Conservation (phyloP, 441 rosid genomes). For the Hura crepitans region DNA sequence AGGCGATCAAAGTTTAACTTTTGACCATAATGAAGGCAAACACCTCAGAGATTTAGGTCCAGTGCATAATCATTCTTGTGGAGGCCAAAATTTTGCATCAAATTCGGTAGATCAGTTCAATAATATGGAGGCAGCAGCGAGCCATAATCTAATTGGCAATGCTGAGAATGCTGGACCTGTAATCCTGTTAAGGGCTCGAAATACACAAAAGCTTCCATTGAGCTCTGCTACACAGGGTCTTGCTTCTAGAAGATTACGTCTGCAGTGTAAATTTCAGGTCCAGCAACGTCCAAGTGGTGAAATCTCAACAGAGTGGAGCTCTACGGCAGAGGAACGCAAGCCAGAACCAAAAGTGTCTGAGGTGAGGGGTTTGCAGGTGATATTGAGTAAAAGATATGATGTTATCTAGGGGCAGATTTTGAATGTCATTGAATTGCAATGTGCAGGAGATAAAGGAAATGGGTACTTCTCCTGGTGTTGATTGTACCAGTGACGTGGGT, state of each 20-base stretch:
- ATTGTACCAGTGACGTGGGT: conserved; percentile 14
- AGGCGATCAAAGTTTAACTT: conserved; percentile 1
- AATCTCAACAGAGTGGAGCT: conserved; percentile 20
- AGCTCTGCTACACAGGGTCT: conserved; percentile 40
- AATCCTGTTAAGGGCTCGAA: conserved; percentile 49
- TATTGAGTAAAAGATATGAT: conserved; percentile 13
- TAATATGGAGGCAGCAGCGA: conserved; percentile 7
- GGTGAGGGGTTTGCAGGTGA: conserved; percentile 45
- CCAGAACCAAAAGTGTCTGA: conserved; percentile 26
- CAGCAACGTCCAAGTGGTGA: conserved; percentile 16
- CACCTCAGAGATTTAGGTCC: neutral
- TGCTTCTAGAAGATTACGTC: conserved; percentile 58
- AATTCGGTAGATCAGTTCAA: conserved; percentile 23
- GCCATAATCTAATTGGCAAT: conserved; percentile 24
- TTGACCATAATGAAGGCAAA: neutral
- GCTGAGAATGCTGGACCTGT: conserved; percentile 31
- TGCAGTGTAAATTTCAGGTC: conserved; percentile 42
- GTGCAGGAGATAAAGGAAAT: conserved; percentile 38
- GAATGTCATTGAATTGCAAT: conserved; percentile 20
- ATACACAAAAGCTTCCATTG: conserved; percentile 21
- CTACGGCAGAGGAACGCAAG: conserved; percentile 23
- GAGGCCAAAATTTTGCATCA: conserved; percentile 14
- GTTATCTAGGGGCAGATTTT: conserved; percentile 18
- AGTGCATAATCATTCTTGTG: neutral
- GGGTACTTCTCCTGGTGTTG: too few species aligned